Evolutionary conservation across 768 basidiomycete genomes (phyloP).

Genomic region (Russula ochroleuca): DNA sequence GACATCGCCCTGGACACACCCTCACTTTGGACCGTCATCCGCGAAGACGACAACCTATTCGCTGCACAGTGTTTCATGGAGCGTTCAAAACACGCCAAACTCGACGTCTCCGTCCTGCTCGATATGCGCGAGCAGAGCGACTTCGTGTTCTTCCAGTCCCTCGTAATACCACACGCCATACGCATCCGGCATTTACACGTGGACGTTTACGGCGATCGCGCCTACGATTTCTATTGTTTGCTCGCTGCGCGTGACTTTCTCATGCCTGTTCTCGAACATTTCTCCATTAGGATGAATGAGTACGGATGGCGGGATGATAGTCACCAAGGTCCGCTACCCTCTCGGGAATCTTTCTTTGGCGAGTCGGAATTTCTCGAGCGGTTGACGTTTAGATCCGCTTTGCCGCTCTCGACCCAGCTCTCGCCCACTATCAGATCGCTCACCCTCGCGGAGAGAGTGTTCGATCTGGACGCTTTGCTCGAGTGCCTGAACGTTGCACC

Average conservation of each 20-base stretch:
- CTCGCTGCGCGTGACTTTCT: conserved; percentile 1
- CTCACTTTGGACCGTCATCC: conserved; percentile 17
- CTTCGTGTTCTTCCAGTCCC: not conserved
- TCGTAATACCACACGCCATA: not conserved
- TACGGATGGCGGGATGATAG: conserved; percentile 8
- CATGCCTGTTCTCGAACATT: conserved; percentile 7
- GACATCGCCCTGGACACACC: not conserved
- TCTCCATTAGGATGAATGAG: conserved; percentile 18
- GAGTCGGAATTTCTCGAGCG: not conserved
- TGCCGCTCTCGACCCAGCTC: conserved; percentile 7
- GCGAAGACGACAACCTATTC: not conserved
- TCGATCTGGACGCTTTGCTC: conserved; percentile 15
- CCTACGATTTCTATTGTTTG: conserved; percentile 8
- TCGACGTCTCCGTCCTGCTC: conserved; percentile 12
- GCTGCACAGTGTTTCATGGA: conserved; percentile 1
- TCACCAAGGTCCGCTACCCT: not conserved
- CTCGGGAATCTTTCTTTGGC: not conserved
- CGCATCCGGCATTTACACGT: conserved; percentile 14
- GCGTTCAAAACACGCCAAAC: not conserved
- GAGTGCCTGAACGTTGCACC: conserved; percentile 9
- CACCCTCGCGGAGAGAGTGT: conserved; percentile 4
- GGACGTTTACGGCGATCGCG: conserved; percentile 10
- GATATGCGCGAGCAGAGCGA: conserved; percentile 3
- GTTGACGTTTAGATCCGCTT: conserved; percentile 3
- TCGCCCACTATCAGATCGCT: conserved; percentile 14